These are phyloP conservation scores for Starmerella ratchasimensis DNA, from an alignment of 805 yeast genomes.

Conservation along the genomic window DNA sequence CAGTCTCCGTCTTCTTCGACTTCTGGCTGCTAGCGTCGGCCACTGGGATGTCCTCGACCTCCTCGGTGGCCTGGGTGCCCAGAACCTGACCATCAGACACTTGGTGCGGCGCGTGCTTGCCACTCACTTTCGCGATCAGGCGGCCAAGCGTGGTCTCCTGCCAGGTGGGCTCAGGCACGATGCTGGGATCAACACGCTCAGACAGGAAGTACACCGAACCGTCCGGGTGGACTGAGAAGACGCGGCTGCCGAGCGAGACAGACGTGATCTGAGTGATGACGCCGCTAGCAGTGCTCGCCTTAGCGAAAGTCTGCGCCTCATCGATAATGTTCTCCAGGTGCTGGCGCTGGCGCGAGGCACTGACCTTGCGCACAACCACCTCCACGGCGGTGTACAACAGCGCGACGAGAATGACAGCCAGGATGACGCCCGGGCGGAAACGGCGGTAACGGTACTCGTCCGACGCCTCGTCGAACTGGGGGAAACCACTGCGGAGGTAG, in stretches of 20 bases:
- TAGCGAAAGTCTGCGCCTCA: conserved; percentile 24
- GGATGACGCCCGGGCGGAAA: conserved; percentile 51
- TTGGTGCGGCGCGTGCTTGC: not conserved
- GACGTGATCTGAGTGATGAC: conserved; percentile 21
- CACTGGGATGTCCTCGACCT: conserved; percentile 4
- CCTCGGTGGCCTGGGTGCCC: not conserved
- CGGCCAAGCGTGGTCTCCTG: conserved; percentile 24
- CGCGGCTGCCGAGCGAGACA: conserved; percentile 22
- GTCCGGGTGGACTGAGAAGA: conserved; percentile 26
- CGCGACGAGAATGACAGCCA: conserved; percentile 40
- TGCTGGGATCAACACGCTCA: conserved; percentile 21
- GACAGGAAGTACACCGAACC: conserved; percentile 25
- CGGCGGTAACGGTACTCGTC: conserved; percentile 47
- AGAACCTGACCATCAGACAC: not conserved
- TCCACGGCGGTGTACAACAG: conserved; percentile 45
- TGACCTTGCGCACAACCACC: conserved; percentile 40
- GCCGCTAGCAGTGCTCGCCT: conserved; percentile 21
- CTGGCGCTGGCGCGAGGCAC: conserved; percentile 42
- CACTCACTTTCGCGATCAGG: conserved; percentile 6
- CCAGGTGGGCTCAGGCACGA: conserved; percentile 25
- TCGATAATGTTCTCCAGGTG: conserved; percentile 31
- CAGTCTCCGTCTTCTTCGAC: conserved; percentile 1
- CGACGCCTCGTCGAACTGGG: conserved; percentile 47
- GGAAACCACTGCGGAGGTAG: conserved; percentile 73
- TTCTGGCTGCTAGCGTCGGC: conserved; percentile 13